These are phyloP conservation scores for Colletotrichum tofieldiae DNA, from an alignment of 2,329 filamentous ascomycete genomes.

Conservation along the genomic window DNA sequence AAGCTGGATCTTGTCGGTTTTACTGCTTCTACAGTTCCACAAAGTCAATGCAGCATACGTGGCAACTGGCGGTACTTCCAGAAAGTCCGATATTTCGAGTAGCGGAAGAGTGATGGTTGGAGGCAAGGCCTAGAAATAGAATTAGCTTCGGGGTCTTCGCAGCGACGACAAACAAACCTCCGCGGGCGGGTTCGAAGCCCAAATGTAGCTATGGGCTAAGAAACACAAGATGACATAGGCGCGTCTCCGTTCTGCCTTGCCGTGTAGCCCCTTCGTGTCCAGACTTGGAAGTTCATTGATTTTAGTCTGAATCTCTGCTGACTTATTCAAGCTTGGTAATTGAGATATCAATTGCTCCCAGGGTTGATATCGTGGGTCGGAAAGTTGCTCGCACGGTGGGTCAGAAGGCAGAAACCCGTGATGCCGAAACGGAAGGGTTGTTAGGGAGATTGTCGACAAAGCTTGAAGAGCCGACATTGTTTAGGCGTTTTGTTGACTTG, in stretches of 20 bases:
- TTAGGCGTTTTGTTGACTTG: background rate
- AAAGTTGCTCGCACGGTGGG: background rate
- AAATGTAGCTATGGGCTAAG: background rate
- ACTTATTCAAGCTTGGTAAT: background rate
- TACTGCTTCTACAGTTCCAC: background rate
- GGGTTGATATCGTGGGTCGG: background rate
- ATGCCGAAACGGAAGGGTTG: background rate
- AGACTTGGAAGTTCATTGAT: background rate
- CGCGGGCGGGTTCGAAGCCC: background rate
- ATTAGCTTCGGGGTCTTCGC: background rate
- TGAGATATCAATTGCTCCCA: background rate
- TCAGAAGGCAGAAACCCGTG: background rate
- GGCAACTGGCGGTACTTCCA: background rate
- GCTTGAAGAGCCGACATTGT: background rate
- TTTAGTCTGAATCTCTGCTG: background rate
- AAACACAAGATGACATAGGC: constrained; percentile 3
- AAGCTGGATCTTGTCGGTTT: background rate
- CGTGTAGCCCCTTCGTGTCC: background rate
- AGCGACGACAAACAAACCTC: background rate
- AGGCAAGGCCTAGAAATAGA: background rate
- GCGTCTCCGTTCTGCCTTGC: background rate
- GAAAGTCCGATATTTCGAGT: background rate
- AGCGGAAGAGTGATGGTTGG: background rate
- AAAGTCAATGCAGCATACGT: background rate
- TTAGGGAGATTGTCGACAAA: background rate